Base-by-base conservation (phyloP, 2,329 filamentous ascomycete species). In the Phaeosphaeria sp. region DNA sequence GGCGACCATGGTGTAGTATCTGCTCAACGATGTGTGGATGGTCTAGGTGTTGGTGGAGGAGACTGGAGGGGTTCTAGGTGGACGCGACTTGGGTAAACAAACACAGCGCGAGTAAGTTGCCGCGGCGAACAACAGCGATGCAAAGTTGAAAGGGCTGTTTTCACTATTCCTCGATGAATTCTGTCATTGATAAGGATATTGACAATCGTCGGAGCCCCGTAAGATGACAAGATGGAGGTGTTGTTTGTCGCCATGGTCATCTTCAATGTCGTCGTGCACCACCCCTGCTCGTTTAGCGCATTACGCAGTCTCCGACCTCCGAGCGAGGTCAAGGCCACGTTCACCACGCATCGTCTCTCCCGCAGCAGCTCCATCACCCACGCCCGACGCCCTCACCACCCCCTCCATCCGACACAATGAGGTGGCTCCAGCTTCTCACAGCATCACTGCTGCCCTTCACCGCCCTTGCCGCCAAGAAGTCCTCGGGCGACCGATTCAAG, bases 401-500 rank as follows among this genome's bases (percentile, higher is more conserved):
- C 57, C 53, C 59, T 55, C 55, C 36, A 57, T 55, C 61, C 63
- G 56, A 69, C 78, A 88, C 79, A 67, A 94, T 94, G 91, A 89
- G 86, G 80, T 80, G 74, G 71, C 59, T 91, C 56, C 82, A 85
- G 67, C 77, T 87, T 60, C 78, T 93, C 68, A 80, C 90, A 65
- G 85, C 88, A 43, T 80, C 86, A 57, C 80, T 89, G 73, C 81
- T 91, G 65, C 82, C 87, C 40, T 81, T 87, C 53, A 82, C 85
- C 56, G 83, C 83, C 55, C 75, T 89, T 42, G 87, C 86, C 48
- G 86, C 89, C 52, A 90, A 89, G 74, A 88, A 90, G 76, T 80
- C 87, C 49, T 62, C 73, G 17, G 79, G 74, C 60, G 87, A 91
- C 75, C 87, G 86, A 71, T 97, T 94, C 81, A 76, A 85, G 62